phyloP scores from a whole-genome alignment of 352 stramenopile genomes.

The Globisporangium carolinianum region DNA sequence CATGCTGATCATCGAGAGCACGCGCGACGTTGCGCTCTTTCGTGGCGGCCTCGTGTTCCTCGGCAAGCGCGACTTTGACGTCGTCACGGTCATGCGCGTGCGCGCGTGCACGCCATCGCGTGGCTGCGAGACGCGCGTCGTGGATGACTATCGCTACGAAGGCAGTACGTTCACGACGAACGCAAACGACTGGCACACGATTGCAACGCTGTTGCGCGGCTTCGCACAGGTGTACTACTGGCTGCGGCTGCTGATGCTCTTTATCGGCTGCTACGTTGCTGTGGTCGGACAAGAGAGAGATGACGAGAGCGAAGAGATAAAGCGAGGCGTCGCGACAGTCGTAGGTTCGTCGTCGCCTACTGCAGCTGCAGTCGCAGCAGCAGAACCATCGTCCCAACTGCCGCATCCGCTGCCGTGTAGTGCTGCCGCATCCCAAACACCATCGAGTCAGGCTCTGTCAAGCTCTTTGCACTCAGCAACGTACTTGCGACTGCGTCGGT shows the following conservation, averaged over 20 bases:
- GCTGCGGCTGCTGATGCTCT: constrained; percentile 1
- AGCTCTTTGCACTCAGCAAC: too few relatives aligned
- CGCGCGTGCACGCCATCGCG: neutral
- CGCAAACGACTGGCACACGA: constrained; percentile 1
- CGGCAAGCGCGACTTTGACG: constrained; percentile 1
- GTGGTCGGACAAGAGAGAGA: neutral
- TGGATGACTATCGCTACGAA: constrained; percentile 12
- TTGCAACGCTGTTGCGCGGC: constrained; percentile 1
- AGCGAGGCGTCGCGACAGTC: too few relatives aligned
- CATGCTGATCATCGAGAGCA: constrained; percentile 5
- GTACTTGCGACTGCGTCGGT: too few relatives aligned
- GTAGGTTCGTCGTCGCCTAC: neutral
- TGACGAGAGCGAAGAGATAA: too few relatives aligned
- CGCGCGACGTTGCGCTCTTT: constrained; percentile 4
- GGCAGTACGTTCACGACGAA: constrained; percentile 6
- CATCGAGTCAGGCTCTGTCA: too few relatives aligned
- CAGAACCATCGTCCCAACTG: neutral
- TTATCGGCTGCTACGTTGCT: constrained; percentile 4
- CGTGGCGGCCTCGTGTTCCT: constrained; percentile 3
- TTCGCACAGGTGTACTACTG: constrained; percentile 9
- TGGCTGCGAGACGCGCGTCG: neutral
- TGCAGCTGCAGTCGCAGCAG: neutral
- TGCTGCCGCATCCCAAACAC: too few relatives aligned
- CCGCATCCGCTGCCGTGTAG: too few relatives aligned
- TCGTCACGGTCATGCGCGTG: constrained; percentile 9